Conservation (phyloP, 345 rosid genomes). For the Linum usitatissimum region DNA sequence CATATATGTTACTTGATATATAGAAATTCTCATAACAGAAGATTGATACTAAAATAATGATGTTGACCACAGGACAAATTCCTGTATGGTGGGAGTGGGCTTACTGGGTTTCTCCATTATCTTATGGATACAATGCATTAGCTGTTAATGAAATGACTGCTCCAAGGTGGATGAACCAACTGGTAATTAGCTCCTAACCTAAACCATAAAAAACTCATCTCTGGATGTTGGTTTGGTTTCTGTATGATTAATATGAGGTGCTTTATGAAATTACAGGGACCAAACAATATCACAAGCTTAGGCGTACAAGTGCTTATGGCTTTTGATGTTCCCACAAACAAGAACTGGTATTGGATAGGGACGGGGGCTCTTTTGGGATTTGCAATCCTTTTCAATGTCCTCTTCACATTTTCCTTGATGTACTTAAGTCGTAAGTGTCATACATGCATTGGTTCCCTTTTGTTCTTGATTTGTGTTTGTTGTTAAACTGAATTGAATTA, state of each 20-base stretch:
- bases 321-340: slow-evolving; percentile 36
- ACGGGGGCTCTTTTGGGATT: slow-evolving; percentile 49
- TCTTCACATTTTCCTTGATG: slow-evolving; percentile 55
- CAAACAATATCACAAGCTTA: slow-evolving; percentile 37
- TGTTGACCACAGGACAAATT: slow-evolving; percentile 45
- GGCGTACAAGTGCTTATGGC: slow-evolving; percentile 50
- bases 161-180: slow-evolving; percentile 71
- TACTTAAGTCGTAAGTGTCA: slow-evolving; percentile 50
- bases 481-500: no score
- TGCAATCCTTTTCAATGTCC: slow-evolving; percentile 57
- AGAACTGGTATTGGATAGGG: slow-evolving; percentile 83
- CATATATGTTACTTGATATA: no score
- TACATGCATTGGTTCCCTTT: neutral
- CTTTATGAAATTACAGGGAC: no score
- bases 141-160: slow-evolving; percentile 65
- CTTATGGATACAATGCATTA: slow-evolving; percentile 57
- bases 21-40: no score
- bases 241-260: no score
- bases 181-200: no score
- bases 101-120: slow-evolving; percentile 81
- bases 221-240: no score
- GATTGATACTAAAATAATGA: slow-evolving; percentile 53
- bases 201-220: no score
- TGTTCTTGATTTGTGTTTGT: neutral
- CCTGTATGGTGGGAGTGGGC: slow-evolving; percentile 90